phyloP scores from a whole-genome alignment of 441 rosid genomes.

The Aleurites moluccanus region DNA sequence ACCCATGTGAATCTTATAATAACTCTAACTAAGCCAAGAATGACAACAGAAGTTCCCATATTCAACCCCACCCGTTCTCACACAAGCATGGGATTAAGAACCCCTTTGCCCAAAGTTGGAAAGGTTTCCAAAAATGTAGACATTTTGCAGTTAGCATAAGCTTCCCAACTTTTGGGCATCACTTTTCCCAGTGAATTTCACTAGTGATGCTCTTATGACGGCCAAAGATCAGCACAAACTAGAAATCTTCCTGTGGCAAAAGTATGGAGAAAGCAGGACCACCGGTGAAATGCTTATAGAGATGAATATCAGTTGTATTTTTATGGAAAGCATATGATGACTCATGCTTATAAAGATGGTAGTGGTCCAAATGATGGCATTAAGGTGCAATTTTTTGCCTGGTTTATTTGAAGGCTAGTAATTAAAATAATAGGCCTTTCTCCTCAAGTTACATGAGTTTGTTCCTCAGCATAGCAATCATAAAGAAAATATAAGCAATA shows the following conservation, averaged over 20 bases:
- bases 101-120: not conserved
- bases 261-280: not conserved
- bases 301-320: not conserved
- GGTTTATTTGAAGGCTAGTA: not conserved
- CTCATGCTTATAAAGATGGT: not conserved
- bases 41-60: not conserved
- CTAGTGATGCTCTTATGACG: not conserved
- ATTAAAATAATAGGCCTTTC: too few relatives aligned
- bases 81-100: not conserved
- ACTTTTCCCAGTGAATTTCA: not conserved
- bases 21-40: not conserved
- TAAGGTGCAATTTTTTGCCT: too few relatives aligned
- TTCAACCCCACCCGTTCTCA: not conserved
- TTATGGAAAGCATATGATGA: not conserved
- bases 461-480: too few relatives aligned
- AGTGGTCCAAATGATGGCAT: not conserved
- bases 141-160: not conserved
- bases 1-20: not conserved
- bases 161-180: not conserved
- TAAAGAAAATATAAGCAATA: too few relatives aligned
- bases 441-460: not conserved
- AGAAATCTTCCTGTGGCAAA: not conserved
- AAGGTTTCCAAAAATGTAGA: not conserved
- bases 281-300: too few relatives aligned
- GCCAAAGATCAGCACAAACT: not conserved